Conservation (phyloP, 1,284 basidiomycete species). For the Abortiporus biennis region DNA sequence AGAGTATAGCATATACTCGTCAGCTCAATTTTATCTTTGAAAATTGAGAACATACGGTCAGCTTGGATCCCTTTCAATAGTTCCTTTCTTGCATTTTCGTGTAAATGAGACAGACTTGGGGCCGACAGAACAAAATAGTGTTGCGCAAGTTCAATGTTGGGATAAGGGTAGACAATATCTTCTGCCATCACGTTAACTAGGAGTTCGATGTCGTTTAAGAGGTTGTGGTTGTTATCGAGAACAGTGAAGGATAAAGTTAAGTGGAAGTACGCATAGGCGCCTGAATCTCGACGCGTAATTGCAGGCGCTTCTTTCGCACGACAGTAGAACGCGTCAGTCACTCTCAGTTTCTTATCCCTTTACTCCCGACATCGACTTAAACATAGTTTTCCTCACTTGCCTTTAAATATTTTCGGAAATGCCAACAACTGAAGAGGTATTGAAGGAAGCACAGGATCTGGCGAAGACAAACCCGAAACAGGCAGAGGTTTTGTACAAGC, state of each 20-base stretch:
- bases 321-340: conserved; percentile 35
- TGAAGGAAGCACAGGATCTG: conserved; percentile 45
- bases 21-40: not conserved
- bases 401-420: conserved; percentile 14
- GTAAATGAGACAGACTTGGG: conserved; percentile 53
- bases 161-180: conserved; percentile 79
- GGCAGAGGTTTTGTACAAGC: conserved; percentile 66
- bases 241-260: conserved; percentile 1
- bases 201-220: not conserved
- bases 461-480: conserved; percentile 37
- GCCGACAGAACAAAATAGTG: conserved; percentile 71
- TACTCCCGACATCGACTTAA: conserved; percentile 3
- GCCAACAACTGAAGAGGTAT: conserved; percentile 37
- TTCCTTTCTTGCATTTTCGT: conserved; percentile 58
- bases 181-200: conserved; percentile 60
- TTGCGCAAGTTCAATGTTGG: conserved; percentile 78
- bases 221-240: too few species aligned
- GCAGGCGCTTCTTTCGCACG: conserved; percentile 22
- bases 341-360: conserved; percentile 9
- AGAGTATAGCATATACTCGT: not conserved
- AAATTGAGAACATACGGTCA: conserved; percentile 58
- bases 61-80: conserved; percentile 76
- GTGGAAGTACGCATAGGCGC: conserved; percentile 8
- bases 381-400: conserved; percentile 14
- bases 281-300: conserved; percentile 21